Evolutionary conservation across 1,284 basidiomycete genomes (phyloP), one percentile per base, ranked within the genome.

Genomic region (Ganoderma resinaceum): DNA sequence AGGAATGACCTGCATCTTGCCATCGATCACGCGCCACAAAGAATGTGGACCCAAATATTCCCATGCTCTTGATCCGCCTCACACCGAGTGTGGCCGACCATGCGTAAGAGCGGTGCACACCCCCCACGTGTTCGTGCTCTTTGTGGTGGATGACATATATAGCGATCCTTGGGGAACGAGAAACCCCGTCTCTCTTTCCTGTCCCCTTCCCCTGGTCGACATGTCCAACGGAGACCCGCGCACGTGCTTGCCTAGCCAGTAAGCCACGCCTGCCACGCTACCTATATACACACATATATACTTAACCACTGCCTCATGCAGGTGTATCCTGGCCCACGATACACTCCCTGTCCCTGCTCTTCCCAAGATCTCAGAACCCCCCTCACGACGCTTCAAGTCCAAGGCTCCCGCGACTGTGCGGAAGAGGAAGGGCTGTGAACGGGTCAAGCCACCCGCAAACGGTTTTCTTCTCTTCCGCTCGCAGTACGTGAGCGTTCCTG

Each of bases 371-470:
- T 31, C 52, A 55, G 29, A 4, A 11, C 29, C 18, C 26, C 52
- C 26, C 29, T 55, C 52, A 12, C 52, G 29, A 49, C 46, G 23
- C 46, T 49, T 23, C 11, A 3, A 26, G 14, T 49, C 46, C 52
- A 33, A 55, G 29, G 46, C 46, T 55, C 52, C 16, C 16, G 52
- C 52, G 52, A 55, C 29, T 4, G 4, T 5, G 11, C 52, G 14
- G 29, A 55, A 55, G 52, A 55, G 52, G 29, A 55, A 55, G 14
- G 52, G 6, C 31, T 29, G 52, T 18, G 29, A 55, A 2, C 29
- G 52, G 52, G 52, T 55, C 52, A 55, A 20, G 23, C 52, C 52
- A 18, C 52, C 52, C 14, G 52, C 52, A 16, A 55, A 55, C 52
- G 52, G 52, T 31, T 55, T 55, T 9, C 31, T 55, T 18, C 52